These are phyloP conservation scores for Dictyostelium capitatum DNA, from an alignment of 78 protist genomes.

Conservation along the genomic window DNA sequence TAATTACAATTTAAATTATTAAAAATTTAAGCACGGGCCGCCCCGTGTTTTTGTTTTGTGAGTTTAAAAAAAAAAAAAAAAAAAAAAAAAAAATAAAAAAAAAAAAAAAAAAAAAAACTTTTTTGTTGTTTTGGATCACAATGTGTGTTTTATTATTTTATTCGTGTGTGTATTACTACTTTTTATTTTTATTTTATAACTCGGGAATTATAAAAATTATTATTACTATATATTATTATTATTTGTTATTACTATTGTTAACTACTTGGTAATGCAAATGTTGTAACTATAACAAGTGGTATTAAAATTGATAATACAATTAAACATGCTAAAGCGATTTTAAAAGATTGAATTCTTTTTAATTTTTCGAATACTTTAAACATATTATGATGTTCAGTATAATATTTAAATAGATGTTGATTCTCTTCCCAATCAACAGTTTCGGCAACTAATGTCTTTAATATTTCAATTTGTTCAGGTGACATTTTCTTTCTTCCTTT, in stretches of 20 bases:
- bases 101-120: too few relatives aligned
- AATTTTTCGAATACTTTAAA: constrained; percentile 24
- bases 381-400: constrained; percentile 39
- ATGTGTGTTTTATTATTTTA: too few relatives aligned
- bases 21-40: too few relatives aligned
- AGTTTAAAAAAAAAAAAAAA: too few relatives aligned
- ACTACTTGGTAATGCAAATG: not conserved
- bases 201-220: too few relatives aligned
- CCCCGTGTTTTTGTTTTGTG: too few relatives aligned
- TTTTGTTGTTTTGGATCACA: too few relatives aligned
- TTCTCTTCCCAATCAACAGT: constrained; percentile 61
- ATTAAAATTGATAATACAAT: constrained; percentile 8
- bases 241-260: not conserved
- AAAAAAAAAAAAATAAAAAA: too few relatives aligned
- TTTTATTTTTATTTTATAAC: too few relatives aligned
- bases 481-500: constrained; percentile 9
- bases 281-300: constrained; percentile 44
- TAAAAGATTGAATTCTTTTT: not conserved
- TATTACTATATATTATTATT: not conserved
- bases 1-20: too few relatives aligned
- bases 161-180: too few relatives aligned
- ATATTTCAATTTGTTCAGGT: constrained; percentile 1
- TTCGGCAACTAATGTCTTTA: constrained; percentile 27
- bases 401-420: not conserved
- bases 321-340: not conserved